phyloP scores from a whole-genome alignment of 2,329 filamentous ascomycete species.

The Pleomassaria siparia region DNA sequence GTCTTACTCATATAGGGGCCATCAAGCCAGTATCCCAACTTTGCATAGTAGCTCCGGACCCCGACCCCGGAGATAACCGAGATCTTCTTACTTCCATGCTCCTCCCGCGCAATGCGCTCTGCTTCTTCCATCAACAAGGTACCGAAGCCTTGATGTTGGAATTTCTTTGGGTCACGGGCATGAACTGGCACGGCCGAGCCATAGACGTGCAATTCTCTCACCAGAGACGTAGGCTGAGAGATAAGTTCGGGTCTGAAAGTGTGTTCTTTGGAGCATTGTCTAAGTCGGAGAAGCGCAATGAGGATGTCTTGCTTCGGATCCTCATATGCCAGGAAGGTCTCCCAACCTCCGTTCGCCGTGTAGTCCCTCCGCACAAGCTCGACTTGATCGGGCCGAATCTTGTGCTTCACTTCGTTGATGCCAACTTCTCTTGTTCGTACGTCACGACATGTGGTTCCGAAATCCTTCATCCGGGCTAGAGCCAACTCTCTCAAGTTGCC shows the following conservation, averaged over 20 bases:
- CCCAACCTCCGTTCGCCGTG: constrained; percentile 93
- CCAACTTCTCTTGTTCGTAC: constrained; percentile 95
- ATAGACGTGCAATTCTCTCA: constrained; percentile 94
- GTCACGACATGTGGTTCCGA: constrained; percentile 94
- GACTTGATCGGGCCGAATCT: constrained; percentile 93
- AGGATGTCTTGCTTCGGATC: constrained; percentile 98
- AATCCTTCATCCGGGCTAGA: constrained; percentile 97
- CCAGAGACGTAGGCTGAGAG: constrained; percentile 84
- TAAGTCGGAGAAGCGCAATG: constrained; percentile 82
- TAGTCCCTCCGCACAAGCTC: constrained; percentile 95
- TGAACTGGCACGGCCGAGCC: constrained; percentile 97
- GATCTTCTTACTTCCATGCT: constrained; percentile 92
- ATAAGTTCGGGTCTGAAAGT: constrained; percentile 88
- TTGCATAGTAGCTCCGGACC: constrained; percentile 91
- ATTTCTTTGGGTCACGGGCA: constrained; percentile 90
- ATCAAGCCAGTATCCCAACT: constrained; percentile 90
- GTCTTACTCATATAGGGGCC: constrained; percentile 67
- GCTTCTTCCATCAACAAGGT: constrained; percentile 98
- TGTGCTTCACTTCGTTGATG: constrained; percentile 98
- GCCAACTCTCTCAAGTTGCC: constrained; percentile 93
- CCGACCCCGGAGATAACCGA: constrained; percentile 98
- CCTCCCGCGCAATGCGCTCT: constrained; percentile 88
- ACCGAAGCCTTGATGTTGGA: constrained; percentile 97
- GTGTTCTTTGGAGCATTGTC: constrained; percentile 88
- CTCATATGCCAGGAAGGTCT: constrained; percentile 97